Evolutionary conservation across 192 early-diverging fungal species (phyloP), one percentile per base, ranked within the genome.

Genomic region (Linnemannia zychae): DNA sequence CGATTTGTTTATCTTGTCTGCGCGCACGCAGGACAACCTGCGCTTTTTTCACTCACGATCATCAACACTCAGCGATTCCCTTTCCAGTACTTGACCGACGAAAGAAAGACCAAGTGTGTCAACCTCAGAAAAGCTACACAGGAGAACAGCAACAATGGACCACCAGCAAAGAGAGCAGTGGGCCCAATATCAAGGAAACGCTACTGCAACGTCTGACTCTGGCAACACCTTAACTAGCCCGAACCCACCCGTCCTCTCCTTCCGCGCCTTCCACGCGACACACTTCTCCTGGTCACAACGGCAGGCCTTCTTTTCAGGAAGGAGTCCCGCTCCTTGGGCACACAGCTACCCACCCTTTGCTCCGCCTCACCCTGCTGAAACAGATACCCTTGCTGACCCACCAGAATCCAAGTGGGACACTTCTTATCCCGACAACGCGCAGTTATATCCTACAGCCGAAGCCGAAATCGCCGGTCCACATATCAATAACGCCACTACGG

Each of bases 191-290:
- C 57, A 63, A 0, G 3, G 11, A 63, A 3, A 11, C 57, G 15
- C 11, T 28, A 24, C 24, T 12, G 31, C 1, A 3, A 6, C 40
- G 4, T 44, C 40, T 44, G n/a, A n/a, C n/a, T 44, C 40, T 9
- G 9, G 40, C 40, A 6, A 44, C 40, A 44, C 40, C 40, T 9
- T 9, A 44, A 9, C 40, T 9, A n/a, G 28, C 7, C 31, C 3
- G n/a, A 48, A 20, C 12, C 67, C 76, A 24, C 76, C 67, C n/a
- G 67, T 53, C 6, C 76, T 77, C 22, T 77, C 76, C 47, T 77
- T 77, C 67, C 66, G 36, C 17, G n/a, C 76, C 66, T 77, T 77
- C 49, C 76, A 77, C 36, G 66, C 76, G 1, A 36, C 34, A 15
- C 76, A 77, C 36, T 77, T 77, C 34, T 53, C 76, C 9, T 28